Conservation (phyloP, 352 stramenopile genomes). For the Pythium folliculosum region DNA sequence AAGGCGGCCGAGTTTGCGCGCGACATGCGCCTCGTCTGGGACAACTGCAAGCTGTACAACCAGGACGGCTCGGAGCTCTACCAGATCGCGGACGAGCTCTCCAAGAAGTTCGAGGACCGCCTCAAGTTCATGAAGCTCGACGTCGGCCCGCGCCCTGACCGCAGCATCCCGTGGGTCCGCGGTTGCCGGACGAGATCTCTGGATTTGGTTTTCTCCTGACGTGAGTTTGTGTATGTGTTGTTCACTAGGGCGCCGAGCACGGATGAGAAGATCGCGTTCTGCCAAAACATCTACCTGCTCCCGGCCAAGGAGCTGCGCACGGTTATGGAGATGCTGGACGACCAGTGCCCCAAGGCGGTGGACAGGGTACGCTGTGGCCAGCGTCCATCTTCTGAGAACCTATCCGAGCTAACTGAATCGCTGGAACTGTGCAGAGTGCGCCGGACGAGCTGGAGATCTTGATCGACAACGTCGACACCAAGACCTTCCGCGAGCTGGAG, state of each 20-base stretch:
- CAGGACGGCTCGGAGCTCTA: slow-evolving; percentile 90
- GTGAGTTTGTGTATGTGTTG: neutral
- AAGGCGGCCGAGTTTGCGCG: slow-evolving; percentile 79
- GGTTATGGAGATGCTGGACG: slow-evolving; percentile 82
- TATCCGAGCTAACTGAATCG: neutral
- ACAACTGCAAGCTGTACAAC: slow-evolving; percentile 89
- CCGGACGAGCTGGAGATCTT: slow-evolving; percentile 89
- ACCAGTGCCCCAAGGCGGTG: slow-evolving; percentile 83
- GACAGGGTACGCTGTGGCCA: slow-evolving; percentile 54
- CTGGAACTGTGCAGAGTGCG: slow-evolving; percentile 44
- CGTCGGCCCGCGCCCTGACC: slow-evolving; percentile 64
- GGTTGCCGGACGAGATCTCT: neutral
- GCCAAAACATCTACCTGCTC: slow-evolving; percentile 91
- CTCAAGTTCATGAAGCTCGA: slow-evolving; percentile 84
- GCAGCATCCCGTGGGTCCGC: slow-evolving; percentile 62
- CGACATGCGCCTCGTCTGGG: slow-evolving; percentile 86
- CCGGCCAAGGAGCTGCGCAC: slow-evolving; percentile 63
- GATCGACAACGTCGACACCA: slow-evolving; percentile 86
- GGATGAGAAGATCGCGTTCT: slow-evolving; percentile 86
- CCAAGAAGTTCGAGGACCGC: slow-evolving; percentile 89
- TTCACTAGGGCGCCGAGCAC: slow-evolving; percentile 60
- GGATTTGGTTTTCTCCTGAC: neutral
- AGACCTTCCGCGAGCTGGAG: slow-evolving; percentile 87
- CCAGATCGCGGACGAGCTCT: slow-evolving; percentile 76
- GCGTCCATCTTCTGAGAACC: neutral